Evolutionary conservation across 257 asterid species (phyloP).

Genomic region (Rhazya stricta): DNA sequence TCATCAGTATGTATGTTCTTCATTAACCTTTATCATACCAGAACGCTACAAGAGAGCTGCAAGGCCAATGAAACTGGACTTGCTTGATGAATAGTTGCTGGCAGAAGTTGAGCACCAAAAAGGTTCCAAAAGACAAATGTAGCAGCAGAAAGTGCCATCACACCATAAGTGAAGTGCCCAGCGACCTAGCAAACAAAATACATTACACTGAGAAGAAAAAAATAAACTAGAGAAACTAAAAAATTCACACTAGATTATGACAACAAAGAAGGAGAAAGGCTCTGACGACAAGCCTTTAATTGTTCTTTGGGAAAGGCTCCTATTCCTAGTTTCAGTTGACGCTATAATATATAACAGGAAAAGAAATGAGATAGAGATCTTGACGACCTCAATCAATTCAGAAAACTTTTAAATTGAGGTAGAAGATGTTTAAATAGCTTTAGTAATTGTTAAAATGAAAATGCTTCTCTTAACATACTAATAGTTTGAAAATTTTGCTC

Average conservation of each 20-base stretch:
- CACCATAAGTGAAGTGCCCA: conserved; percentile 95
- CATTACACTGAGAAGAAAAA: conserved; percentile 14
- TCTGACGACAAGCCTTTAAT: neutral
- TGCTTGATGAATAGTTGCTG: conserved; percentile 85
- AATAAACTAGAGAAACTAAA: neutral
- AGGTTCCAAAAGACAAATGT: conserved; percentile 94
- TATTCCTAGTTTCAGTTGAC: neutral
- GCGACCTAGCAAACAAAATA: conserved; percentile 59
- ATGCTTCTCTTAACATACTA: neutral
- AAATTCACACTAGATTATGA: neutral
- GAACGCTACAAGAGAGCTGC: conserved; percentile 98
- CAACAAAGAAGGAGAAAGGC: neutral
- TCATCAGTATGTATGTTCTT: neutral
- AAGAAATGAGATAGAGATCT: neutral
- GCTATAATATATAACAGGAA: too few relatives aligned
- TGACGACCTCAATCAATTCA: neutral
- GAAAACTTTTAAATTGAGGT: neutral
- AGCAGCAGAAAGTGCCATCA: conserved; percentile 94
- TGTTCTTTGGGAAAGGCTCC: neutral
- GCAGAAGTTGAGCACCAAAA: conserved; percentile 73
- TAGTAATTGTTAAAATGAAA: neutral
- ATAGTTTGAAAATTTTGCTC: neutral
- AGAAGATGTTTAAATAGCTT: neutral
- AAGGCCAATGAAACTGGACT: conserved; percentile 83
- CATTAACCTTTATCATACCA: conserved; percentile 49